Evolutionary conservation across 2,329 filamentous ascomycete species (phyloP).

Genomic region (Fusarium virguliforme): DNA sequence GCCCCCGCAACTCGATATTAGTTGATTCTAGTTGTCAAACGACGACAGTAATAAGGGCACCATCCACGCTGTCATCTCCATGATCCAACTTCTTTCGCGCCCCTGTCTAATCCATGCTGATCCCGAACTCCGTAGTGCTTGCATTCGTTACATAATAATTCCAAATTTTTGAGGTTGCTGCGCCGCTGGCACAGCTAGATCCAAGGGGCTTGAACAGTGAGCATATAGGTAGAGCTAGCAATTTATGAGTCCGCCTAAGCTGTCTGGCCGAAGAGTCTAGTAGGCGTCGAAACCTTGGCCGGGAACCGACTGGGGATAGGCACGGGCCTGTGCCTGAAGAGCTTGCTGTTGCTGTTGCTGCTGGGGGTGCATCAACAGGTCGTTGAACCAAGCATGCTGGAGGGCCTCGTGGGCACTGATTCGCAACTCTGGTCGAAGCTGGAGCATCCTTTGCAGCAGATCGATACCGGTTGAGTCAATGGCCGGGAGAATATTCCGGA

Average conservation of each 20-base stretch:
- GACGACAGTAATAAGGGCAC: conserved; percentile 24
- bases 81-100: conserved; percentile 40
- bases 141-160: conserved; percentile 32
- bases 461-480: conserved; percentile 92
- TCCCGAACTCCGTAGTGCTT: conserved; percentile 47
- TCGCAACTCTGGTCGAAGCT: conserved; percentile 91
- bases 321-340: conserved; percentile 61
- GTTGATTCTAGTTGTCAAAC: conserved; percentile 26
- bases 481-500: conserved; percentile 88
- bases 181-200: conserved; percentile 21
- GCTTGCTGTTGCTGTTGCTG: conserved; percentile 58
- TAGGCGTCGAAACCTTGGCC: conserved; percentile 59
- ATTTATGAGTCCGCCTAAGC: conserved; percentile 5
- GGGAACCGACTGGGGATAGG: conserved; percentile 59
- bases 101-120: conserved; percentile 47
- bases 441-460: conserved; percentile 90
- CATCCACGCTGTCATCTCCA: conserved; percentile 27
- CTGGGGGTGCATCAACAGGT: conserved; percentile 74
- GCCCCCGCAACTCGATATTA: conserved; percentile 39
- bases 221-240: conserved; percentile 18
- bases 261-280: conserved; percentile 42
- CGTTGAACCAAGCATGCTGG: conserved; percentile 92
- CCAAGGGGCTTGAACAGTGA: conserved; percentile 17
- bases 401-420: conserved; percentile 90
- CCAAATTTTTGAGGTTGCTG: conserved; percentile 26